Evolutionary conservation across 306 rosid species (phyloP).

Genomic region (Dalbergia cochinchinensis): DNA sequence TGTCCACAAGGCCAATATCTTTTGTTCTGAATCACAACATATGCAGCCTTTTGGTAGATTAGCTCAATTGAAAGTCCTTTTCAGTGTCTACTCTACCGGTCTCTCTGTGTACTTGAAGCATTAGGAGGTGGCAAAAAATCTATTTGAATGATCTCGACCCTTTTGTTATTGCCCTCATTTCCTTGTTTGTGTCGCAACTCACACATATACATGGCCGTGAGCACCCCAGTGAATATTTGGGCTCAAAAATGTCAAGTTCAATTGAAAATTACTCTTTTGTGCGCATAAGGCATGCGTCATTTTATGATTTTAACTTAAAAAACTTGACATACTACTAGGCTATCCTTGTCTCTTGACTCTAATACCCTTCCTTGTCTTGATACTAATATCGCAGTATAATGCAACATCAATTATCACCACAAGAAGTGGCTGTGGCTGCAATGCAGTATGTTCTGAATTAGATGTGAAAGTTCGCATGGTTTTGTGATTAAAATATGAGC

Average conservation of each 20-base stretch:
- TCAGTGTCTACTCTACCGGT: constrained; percentile 30
- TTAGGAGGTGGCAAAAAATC: background rate
- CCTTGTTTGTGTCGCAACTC: constrained; percentile 23
- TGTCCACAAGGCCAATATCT: background rate
- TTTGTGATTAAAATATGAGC: background rate
- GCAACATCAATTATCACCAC: constrained; percentile 1
- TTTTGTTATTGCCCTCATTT: background rate
- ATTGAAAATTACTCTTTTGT: constrained; percentile 46
- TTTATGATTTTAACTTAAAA: constrained; percentile 27
- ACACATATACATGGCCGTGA: background rate
- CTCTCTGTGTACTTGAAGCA: background rate
- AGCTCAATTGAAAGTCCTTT: constrained; percentile 42
- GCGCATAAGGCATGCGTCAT: constrained; percentile 35
- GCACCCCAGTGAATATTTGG: constrained; percentile 38
- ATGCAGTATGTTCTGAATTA: background rate
- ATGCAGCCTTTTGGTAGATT: constrained; percentile 37
- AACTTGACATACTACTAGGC: constrained; percentile 7
- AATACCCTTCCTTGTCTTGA: background rate
- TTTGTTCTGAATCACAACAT: constrained; percentile 30
- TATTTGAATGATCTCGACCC: constrained; percentile 29
- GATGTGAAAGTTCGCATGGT: background rate
- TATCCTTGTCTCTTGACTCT: constrained; percentile 25
- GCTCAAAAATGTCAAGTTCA: constrained; percentile 43
- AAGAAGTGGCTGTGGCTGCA: background rate
- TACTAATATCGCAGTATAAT: background rate